Evolutionary conservation across 176 grass and related monocot species (phyloP).

Genomic region (Oryza glaberrima): DNA sequence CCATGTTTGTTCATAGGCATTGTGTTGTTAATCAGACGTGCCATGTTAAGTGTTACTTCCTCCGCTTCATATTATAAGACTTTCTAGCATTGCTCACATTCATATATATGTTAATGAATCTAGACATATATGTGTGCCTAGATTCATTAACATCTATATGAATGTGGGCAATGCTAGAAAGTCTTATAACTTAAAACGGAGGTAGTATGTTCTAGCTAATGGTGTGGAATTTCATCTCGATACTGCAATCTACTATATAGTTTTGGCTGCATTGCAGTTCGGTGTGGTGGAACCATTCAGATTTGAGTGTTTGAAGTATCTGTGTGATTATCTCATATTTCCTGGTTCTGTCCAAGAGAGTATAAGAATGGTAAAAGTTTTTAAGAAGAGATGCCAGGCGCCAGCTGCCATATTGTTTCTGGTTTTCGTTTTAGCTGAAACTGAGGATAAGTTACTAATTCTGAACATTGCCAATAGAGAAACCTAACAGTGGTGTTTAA

Average conservation of each 20-base stretch:
- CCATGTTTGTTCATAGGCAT: neutral
- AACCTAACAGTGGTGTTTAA: constrained; percentile 18
- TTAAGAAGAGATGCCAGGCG: neutral
- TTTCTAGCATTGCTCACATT: too few species aligned
- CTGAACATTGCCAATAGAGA: neutral
- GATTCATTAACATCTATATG: too few species aligned
- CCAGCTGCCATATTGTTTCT: constrained; percentile 19
- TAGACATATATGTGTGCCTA: too few species aligned
- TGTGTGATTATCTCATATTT: neutral
- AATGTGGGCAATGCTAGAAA: too few species aligned
- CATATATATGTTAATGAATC: too few species aligned
- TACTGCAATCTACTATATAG: neutral
- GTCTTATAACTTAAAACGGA: too few species aligned
- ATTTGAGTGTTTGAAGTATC: neutral
- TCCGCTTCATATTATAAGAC: too few species aligned
- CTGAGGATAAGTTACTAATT: neutral
- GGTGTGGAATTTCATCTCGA: constrained; percentile 5
- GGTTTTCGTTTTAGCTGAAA: neutral
- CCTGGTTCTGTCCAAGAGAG: neutral
- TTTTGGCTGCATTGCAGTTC: neutral
- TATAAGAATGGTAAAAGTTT: neutral
- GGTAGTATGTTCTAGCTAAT: constrained; percentile 7
- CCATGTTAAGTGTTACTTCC: neutral
- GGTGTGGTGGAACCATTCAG: neutral
- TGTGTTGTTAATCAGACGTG: neutral